These are phyloP conservation scores for Mycena vitilis DNA, from an alignment of 768 basidiomycete species.

Conservation along the genomic window DNA sequence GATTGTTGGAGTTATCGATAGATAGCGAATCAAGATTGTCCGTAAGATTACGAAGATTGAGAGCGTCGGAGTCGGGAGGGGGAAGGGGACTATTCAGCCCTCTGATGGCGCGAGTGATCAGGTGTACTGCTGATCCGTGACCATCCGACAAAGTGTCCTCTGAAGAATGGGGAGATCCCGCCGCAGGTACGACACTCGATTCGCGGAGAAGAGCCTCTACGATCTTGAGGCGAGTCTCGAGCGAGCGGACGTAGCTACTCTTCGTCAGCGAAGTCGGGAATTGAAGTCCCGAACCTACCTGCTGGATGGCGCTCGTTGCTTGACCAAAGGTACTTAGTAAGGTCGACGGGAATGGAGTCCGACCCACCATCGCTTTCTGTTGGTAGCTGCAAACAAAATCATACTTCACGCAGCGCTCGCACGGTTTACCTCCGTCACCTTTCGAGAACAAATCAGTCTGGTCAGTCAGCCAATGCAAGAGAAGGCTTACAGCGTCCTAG, in stretches of 20 bases:
- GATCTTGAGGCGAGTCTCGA: slow-evolving; percentile 27
- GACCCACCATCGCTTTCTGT: slow-evolving; percentile 51
- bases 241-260: slow-evolving; percentile 16
- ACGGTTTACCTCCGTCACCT: slow-evolving; percentile 63
- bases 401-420: slow-evolving; percentile 56
- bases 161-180: neutral
- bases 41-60: slow-evolving; percentile 17
- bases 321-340: neutral
- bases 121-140: slow-evolving; percentile 1
- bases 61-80: slow-evolving; percentile 20
- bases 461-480: neutral
- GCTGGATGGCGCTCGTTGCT: neutral
- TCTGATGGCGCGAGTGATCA: slow-evolving; percentile 17
- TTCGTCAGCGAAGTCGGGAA: neutral
- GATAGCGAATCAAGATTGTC: slow-evolving; percentile 22
- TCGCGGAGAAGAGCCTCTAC: slow-evolving; percentile 22
- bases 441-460: neutral
- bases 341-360: slow-evolving; percentile 35
- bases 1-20: slow-evolving; percentile 27
- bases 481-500: slow-evolving; percentile 19
- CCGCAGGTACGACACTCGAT: neutral
- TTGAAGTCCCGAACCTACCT: neutral
- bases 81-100: slow-evolving; percentile 17
- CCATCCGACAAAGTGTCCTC: neutral
- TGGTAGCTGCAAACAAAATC: slow-evolving; percentile 56